A percentile compares a stretch with the other conserved stretches of the same genome.
Conservation (phyloP, 2,329 filamentous ascomycete species). For the Ophiosphaerella korrae region DNA sequence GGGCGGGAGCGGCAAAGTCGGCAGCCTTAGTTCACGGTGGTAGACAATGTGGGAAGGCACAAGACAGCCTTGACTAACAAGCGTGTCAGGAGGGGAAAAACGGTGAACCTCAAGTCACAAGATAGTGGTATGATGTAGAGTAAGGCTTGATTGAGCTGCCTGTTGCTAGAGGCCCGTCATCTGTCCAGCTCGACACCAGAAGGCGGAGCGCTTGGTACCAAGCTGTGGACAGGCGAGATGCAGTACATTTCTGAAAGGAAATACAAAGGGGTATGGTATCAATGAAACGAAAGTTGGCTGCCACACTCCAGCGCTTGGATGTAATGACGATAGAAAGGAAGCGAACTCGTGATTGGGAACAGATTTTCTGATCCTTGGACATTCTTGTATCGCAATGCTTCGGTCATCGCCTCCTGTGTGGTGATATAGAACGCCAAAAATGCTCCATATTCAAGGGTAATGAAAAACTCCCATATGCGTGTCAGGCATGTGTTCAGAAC, state of each 20-base stretch:
- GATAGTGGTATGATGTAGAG: neutral
- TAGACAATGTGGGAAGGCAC: neutral
- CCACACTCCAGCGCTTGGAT: slow-evolving; percentile 46
- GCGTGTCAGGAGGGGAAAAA: neutral
- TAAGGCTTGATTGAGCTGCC: slow-evolving; percentile 2
- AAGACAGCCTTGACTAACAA: neutral
- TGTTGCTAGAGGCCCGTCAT: slow-evolving; percentile 28
- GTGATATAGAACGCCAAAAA: slow-evolving; percentile 41
- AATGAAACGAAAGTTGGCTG: slow-evolving; percentile 32
- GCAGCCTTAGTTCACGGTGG: neutral
- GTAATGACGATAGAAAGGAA: slow-evolving; percentile 30
- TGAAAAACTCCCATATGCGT: slow-evolving; percentile 15
- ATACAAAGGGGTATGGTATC: slow-evolving; percentile 19
- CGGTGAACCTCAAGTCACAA: neutral
- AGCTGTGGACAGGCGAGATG: slow-evolving; percentile 36
- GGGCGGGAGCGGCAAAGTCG: slow-evolving; percentile 1
- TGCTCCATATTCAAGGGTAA: slow-evolving; percentile 27
- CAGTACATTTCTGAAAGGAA: slow-evolving; percentile 8
- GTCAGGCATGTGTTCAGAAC: slow-evolving; percentile 2
- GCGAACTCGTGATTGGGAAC: slow-evolving; percentile 17
- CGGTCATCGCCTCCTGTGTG: slow-evolving; percentile 6
- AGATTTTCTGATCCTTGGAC: slow-evolving; percentile 2
- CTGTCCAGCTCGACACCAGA: slow-evolving; percentile 37
- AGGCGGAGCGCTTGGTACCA: slow-evolving; percentile 36
- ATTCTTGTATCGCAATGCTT: slow-evolving; percentile 1